phyloP scores from a whole-genome alignment of 345 rosid genomes.

The Eucalyptus globulus region DNA sequence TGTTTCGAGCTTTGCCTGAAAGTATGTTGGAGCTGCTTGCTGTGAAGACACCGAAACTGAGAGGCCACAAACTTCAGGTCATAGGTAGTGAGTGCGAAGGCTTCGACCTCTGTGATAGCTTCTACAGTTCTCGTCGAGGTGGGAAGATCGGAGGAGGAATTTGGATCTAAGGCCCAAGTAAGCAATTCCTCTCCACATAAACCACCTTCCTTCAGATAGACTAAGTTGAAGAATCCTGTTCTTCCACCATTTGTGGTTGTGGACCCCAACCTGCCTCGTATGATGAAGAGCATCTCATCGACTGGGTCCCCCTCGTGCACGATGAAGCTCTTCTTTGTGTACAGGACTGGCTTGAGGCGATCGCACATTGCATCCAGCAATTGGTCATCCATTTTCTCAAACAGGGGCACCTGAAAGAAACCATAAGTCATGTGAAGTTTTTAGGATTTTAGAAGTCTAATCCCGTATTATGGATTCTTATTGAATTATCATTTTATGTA shows the following conservation, averaged over 20 bases:
- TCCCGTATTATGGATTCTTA: too few relatives aligned
- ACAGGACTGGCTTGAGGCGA: constrained; percentile 47
- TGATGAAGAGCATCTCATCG: constrained; percentile 64
- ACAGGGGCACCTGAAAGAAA: constrained; percentile 45
- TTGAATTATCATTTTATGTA: too few relatives aligned
- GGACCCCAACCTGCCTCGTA: constrained; percentile 42
- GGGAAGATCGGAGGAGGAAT: constrained; percentile 35
- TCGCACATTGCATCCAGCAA: constrained; percentile 70
- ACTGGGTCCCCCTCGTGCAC: constrained; percentile 62
- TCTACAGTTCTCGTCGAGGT: too few relatives aligned
- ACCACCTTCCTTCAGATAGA: constrained; percentile 37
- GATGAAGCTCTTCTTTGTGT: constrained; percentile 39
- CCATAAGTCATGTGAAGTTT: neutral
- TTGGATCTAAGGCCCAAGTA: constrained; percentile 65
- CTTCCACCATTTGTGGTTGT: constrained; percentile 65
- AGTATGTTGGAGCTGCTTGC: too few relatives aligned
- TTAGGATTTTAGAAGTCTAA: too few relatives aligned
- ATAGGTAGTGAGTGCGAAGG: too few relatives aligned
- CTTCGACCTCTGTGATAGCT: too few relatives aligned
- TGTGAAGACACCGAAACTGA: too few relatives aligned
- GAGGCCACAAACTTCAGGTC: too few relatives aligned
- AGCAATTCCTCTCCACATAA: constrained; percentile 73
- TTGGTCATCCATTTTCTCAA: constrained; percentile 48
- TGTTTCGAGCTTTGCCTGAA: too few relatives aligned
- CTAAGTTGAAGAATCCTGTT: constrained; percentile 46